Evolutionary conservation across 345 rosid species (phyloP), one percentile per base, ranked within the genome.

Genomic region (Cardiospermum halicacabum): DNA sequence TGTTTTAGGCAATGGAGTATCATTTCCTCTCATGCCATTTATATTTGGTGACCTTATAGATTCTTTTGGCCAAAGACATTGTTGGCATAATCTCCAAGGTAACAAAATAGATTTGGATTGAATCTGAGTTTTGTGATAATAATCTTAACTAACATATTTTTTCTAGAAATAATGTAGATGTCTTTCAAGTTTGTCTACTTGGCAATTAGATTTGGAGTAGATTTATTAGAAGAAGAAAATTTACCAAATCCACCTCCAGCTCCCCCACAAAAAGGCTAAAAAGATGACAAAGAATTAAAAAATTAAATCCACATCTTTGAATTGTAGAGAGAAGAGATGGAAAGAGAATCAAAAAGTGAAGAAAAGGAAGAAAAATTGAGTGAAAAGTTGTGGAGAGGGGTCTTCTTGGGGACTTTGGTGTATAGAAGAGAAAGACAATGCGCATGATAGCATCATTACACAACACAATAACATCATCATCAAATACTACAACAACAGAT

Each of bases 21-120:
- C 74, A 34, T 54, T 88, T 75, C 98, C 98, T 43, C 40, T 89
- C 3, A 89, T 92, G 98, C 77, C 98, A 7, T 10, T 92, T 30
- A 64, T 92, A 12, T 85, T 92, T 5, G 98, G 98, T 58, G 84
- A 92, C 24, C 58, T 85, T 10, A 18, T 53, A 16, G 69, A 92
- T 77, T 70, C 96, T 64, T 92, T 78, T 32, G 97, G 96, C 60
- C 31, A 73, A 58, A 92, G 63, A 77, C 34, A 77, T 81, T 7
- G 67, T 91, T 3, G 26, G 21, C n/a, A 70, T 58, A 6, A 75
- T 92, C 58, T 78, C 93, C 45, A 76, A 79, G 88, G 98, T 92
- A 82, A 64, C 30, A 13, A 13, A n/a, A n/a, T n/a, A n/a, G n/a
- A n/a, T n/a, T n/a, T n/a, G n/a, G n/a, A n/a, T n/a, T n/a, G n/a